Percentiles rank a stretch among this genome's conserved stretches.
These are phyloP conservation scores for Cucurbitaria berberidis DNA, from an alignment of 2,329 filamentous ascomycete genomes.

Conservation along the genomic window DNA sequence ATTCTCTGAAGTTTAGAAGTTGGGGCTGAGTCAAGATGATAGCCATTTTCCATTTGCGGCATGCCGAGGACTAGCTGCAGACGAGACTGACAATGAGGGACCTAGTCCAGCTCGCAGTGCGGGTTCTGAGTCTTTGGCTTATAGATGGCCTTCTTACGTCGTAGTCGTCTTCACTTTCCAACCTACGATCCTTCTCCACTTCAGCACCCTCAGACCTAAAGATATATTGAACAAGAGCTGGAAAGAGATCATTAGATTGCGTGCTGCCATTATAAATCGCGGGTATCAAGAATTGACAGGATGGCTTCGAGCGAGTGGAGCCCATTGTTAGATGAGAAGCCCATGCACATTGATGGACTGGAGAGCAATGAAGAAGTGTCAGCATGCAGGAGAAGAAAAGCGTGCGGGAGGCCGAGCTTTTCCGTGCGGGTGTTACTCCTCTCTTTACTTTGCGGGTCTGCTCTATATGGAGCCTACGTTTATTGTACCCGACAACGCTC, in stretches of 20 bases:
- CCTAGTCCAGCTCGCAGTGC: conserved; percentile 8
- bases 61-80: conserved; percentile 12
- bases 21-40: conserved; percentile 27
- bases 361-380: neutral
- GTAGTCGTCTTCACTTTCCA: neutral
- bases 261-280: neutral
- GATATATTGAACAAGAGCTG: neutral
- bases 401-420: neutral
- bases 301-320: conserved; percentile 20
- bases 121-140: neutral
- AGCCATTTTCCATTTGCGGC: conserved; percentile 27
- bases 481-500: conserved; percentile 2
- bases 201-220: neutral
- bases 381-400: neutral
- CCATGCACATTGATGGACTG: conserved; percentile 2
- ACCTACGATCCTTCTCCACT: neutral
- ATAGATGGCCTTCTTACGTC: neutral
- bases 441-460: conserved; percentile 10
- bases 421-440: neutral
- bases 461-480: conserved; percentile 7
- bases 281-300: neutral
- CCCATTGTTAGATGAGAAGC: conserved; percentile 24
- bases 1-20: conserved; percentile 1
- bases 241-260: neutral
- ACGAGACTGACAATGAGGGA: conserved; percentile 11